Percentiles rank a stretch among this genome's conserved stretches.
phyloP scores from a whole-genome alignment of 1,284 basidiomycete genomes.

The Puccinia polysora region DNA sequence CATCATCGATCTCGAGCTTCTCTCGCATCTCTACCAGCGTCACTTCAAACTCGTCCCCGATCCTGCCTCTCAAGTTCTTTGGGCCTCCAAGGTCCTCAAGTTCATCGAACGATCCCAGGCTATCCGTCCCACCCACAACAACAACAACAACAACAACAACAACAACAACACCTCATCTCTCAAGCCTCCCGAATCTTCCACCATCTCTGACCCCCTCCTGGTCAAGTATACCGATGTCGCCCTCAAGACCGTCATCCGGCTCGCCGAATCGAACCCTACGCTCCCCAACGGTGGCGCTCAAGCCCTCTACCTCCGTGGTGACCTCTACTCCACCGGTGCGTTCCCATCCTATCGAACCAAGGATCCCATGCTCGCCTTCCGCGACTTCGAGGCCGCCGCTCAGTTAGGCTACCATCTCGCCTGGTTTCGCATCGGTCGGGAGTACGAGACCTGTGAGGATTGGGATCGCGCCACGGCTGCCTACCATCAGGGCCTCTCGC shows the following conservation, averaged over 20 bases:
- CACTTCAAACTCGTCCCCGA: constrained; percentile 53
- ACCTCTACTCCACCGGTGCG: constrained; percentile 64
- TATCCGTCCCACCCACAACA: constrained; percentile 54
- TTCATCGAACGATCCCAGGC: constrained; percentile 64
- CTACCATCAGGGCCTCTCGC: constrained; percentile 71
- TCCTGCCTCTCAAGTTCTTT: constrained; percentile 63
- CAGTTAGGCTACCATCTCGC: constrained; percentile 66
- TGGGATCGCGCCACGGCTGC: constrained; percentile 67
- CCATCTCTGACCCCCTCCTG: constrained; percentile 64
- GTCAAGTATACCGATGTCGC: constrained; percentile 64
- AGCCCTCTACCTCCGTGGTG: constrained; percentile 69
- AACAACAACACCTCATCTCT: constrained; percentile 49
- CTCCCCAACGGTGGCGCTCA: constrained; percentile 62
- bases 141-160: constrained; percentile 54
- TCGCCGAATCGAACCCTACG: constrained; percentile 55
- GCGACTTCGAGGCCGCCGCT: constrained; percentile 77
- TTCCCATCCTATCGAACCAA: constrained; percentile 55
- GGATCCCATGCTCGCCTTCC: constrained; percentile 74
- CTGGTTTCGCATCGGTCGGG: constrained; percentile 83
- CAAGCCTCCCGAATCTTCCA: constrained; percentile 56
- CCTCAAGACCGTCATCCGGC: constrained; percentile 61
- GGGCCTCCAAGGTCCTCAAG: constrained; percentile 73
- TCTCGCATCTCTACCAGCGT: constrained; percentile 47
- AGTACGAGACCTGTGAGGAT: constrained; percentile 84
- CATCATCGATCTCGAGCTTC: constrained; percentile 48